These are phyloP conservation scores for Boletus pseudo-olivaceus DNA, from an alignment of 768 basidiomycete genomes.

Conservation along the genomic window DNA sequence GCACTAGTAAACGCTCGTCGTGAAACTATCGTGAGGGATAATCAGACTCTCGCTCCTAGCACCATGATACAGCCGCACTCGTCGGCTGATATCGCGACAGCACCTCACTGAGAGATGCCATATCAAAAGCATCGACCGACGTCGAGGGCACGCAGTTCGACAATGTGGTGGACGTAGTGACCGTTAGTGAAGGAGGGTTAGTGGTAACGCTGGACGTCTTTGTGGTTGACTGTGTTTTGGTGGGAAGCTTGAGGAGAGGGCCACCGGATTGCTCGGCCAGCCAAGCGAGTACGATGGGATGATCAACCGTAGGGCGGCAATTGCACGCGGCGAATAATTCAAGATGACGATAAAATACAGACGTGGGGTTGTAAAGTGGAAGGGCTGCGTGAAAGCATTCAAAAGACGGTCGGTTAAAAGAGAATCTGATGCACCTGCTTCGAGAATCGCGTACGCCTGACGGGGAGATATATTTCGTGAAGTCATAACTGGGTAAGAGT, in stretches of 20 bases:
- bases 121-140: slow-evolving; percentile 21
- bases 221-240: slow-evolving; percentile 12
- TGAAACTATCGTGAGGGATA: neutral
- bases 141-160: slow-evolving; percentile 3
- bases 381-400: slow-evolving; percentile 34
- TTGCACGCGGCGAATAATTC: slow-evolving; percentile 44
- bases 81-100: slow-evolving; percentile 26
- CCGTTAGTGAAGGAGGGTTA: slow-evolving; percentile 9
- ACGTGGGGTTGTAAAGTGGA: slow-evolving; percentile 52
- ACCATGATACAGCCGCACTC: slow-evolving; percentile 9
- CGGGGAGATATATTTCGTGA: slow-evolving; percentile 35
- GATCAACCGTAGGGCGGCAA: slow-evolving; percentile 36
- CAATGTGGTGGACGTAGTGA: slow-evolving; percentile 7
- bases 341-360: slow-evolving; percentile 44
- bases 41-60: neutral
- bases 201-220: slow-evolving; percentile 4
- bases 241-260: slow-evolving; percentile 3
- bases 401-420: neutral
- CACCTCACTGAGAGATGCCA: slow-evolving; percentile 23
- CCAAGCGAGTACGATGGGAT: slow-evolving; percentile 42
- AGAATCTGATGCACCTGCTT: slow-evolving; percentile 36
- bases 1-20: slow-evolving; percentile 1
- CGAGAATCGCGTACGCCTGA: slow-evolving; percentile 40
- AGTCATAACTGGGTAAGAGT: slow-evolving; percentile 43
- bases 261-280: slow-evolving; percentile 28